Evolutionary conservation across 148 eudicot species (phyloP).

Genomic region (Rhododendron simsii): DNA sequence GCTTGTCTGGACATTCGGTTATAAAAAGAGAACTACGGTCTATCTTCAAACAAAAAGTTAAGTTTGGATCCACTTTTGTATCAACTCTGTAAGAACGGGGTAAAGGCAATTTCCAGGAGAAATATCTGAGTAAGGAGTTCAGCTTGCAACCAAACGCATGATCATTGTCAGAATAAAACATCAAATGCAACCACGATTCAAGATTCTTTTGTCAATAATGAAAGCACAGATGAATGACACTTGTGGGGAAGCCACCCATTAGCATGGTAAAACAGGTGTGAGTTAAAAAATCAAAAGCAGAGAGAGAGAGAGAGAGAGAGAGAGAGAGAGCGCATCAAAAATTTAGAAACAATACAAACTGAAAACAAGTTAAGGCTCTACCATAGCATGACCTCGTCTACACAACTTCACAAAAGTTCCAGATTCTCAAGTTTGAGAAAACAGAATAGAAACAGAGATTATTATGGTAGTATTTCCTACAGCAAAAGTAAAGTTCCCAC

Average conservation of each 20-base stretch:
- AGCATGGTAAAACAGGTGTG: neutral
- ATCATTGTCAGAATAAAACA: neutral
- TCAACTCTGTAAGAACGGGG: neutral
- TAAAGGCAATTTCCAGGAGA: neutral
- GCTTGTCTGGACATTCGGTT: no score
- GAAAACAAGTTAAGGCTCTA: neutral
- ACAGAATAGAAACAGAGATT: neutral
- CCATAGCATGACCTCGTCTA: neutral
- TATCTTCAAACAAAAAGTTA: no score
- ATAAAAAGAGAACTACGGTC: no score
- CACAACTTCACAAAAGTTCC: neutral
- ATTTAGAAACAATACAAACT: neutral
- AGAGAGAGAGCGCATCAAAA: neutral
- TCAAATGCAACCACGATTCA: neutral
- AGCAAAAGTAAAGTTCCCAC: slow-evolving; percentile 8
- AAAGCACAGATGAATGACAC: neutral
- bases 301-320: neutral
- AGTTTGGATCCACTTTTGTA: neutral
- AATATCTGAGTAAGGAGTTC: neutral
- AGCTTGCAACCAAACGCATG: neutral
- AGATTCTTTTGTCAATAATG: neutral
- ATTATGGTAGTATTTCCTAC: neutral
- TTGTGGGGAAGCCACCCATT: neutral
- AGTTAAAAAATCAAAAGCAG: neutral
- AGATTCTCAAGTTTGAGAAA: neutral